These are phyloP conservation scores for Musa schizocarpa DNA, from an alignment of 176 grass and related monocot genomes.

Conservation along the genomic window DNA sequence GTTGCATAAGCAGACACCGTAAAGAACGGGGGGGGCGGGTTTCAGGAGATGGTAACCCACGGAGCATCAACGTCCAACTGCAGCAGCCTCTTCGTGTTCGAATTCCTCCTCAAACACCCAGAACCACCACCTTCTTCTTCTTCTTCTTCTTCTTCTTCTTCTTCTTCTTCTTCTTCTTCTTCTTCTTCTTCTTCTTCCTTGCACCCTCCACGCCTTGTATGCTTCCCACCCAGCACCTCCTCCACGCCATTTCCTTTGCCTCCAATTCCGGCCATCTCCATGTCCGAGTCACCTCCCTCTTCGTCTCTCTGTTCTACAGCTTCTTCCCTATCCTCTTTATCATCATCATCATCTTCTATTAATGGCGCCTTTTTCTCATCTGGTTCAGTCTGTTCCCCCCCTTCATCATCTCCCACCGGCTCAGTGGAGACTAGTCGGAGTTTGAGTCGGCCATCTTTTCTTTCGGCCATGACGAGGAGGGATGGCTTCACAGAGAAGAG, in stretches of 20 bases:
- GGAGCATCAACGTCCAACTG: not conserved
- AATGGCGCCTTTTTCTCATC: not conserved
- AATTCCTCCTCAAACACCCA: not conserved
- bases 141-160: too few species aligned
- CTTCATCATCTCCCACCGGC: constrained; percentile 19
- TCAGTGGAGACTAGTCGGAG: constrained; percentile 22
- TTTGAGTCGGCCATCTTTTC: constrained; percentile 48
- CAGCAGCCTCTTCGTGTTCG: not conserved
- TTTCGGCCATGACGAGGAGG: constrained; percentile 39
- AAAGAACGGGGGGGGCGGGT: not conserved
- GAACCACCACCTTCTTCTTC: constrained; percentile 16
- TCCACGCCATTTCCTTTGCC: constrained; percentile 8
- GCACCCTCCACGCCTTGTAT: constrained; percentile 32
- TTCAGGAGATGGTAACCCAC: not conserved
- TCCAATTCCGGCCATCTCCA: not conserved
- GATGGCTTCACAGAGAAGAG: constrained; percentile 39
- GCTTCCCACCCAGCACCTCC: not conserved
- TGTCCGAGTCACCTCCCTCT: not conserved
- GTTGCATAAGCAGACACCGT: too few species aligned
- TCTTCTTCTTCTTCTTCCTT: constrained; percentile 25
- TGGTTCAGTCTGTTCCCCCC: constrained; percentile 7
- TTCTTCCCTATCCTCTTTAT: not conserved
- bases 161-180: too few species aligned
- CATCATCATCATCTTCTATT: not conserved
- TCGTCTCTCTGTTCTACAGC: not conserved